Conservation (phyloP, 1,284 basidiomycete genomes). For the Boletus mariae region DNA sequence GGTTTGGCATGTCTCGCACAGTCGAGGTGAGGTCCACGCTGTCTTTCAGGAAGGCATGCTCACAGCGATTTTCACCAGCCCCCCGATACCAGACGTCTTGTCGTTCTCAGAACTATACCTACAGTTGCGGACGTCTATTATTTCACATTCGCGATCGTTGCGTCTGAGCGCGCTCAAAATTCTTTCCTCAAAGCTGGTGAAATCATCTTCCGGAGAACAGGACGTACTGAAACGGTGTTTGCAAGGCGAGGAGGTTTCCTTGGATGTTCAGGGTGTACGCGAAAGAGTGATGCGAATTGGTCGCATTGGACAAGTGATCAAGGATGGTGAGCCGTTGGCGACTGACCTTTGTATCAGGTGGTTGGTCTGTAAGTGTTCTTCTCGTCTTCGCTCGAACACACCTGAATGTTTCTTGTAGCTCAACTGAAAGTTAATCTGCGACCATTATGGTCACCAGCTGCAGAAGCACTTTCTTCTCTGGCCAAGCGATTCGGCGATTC, state of each 20-base stretch:
- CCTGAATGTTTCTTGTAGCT: constrained; percentile 39
- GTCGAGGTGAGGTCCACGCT: constrained; percentile 38
- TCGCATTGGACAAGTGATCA: constrained; percentile 52
- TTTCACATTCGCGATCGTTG: constrained; percentile 57
- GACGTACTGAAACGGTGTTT: constrained; percentile 64
- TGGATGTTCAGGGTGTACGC: constrained; percentile 76
- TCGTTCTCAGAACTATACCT: constrained; percentile 47
- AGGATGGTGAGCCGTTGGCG: constrained; percentile 48
- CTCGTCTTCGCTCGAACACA: background rate
- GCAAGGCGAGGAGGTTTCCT: constrained; percentile 68
- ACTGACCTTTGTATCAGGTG: constrained; percentile 59
- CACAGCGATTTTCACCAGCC: constrained; percentile 6
- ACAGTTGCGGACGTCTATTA: constrained; percentile 41
- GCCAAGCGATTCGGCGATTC: constrained; percentile 58
- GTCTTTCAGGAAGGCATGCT: background rate
- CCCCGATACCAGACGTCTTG: constrained; percentile 24
- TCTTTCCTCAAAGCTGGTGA: constrained; percentile 44
- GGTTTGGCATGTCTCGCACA: constrained; percentile 51
- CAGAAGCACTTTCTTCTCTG: constrained; percentile 61
- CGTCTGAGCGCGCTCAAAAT: constrained; percentile 57
- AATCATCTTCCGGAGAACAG: constrained; percentile 41
- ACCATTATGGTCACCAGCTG: constrained; percentile 84
- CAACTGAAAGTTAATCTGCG: constrained; percentile 91
- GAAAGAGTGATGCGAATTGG: constrained; percentile 77
- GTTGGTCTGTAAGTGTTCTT: constrained; percentile 51